Conservation (phyloP, 2,329 filamentous ascomycete species). For the Nemania bipapillata region DNA sequence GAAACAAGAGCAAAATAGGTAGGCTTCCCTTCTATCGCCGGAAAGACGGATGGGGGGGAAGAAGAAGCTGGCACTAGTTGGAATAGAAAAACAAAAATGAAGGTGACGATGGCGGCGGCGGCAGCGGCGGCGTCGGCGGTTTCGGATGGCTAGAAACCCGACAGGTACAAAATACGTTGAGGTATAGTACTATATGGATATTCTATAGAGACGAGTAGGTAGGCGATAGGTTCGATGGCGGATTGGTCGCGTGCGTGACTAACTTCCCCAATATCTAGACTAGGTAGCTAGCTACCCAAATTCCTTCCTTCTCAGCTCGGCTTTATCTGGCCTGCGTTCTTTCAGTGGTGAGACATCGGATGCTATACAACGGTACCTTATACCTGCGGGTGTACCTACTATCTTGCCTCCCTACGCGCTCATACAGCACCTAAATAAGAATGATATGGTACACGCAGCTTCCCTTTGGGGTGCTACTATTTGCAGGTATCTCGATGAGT, state of each 20-base stretch:
- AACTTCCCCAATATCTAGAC: neutral
- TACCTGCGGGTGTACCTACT: neutral
- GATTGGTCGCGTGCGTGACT: constrained; percentile 25
- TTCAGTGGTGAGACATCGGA: neutral
- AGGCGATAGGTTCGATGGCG: too few species aligned
- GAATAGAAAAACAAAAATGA: neutral
- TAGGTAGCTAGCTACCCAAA: too few species aligned
- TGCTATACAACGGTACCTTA: neutral
- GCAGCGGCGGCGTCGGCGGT: constrained; percentile 25
- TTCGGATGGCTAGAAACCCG: constrained; percentile 25
- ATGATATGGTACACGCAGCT: neutral
- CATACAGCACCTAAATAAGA: neutral
- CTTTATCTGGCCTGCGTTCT: neutral
- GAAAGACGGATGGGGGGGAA: neutral
- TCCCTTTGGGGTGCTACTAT: neutral
- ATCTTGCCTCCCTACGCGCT: neutral
- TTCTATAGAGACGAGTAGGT: neutral
- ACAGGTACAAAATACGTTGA: neutral
- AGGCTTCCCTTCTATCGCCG: neutral
- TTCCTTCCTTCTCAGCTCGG: neutral
- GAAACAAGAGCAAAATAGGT: neutral
- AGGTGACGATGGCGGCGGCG: constrained; percentile 22
- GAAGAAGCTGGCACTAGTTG: neutral
- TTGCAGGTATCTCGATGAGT: neutral
- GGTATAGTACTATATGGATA: neutral